A percentile compares a stretch with the other conserved stretches of the same genome.
Conservation (phyloP, 768 basidiomycete genomes). For the Leccinum aurantiacum region DNA sequence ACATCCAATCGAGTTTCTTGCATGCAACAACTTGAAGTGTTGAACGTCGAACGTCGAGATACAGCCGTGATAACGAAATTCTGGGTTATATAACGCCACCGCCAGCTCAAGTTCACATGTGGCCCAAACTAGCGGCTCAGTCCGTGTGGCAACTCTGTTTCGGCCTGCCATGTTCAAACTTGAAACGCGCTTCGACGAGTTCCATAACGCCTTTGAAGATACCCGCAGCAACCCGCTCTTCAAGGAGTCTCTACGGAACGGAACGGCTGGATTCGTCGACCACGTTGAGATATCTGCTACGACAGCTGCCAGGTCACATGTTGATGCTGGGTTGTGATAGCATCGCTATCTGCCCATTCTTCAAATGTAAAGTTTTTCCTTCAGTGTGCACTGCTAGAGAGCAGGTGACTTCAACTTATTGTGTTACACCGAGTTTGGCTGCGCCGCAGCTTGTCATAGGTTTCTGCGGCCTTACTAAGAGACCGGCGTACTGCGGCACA, state of each 20-base stretch:
- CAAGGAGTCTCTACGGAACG: not conserved
- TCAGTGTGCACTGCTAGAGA: not conserved
- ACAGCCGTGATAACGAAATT: not conserved
- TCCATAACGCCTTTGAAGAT: not conserved
- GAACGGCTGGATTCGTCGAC: not conserved
- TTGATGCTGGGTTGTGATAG: not conserved
- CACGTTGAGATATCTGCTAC: not conserved
- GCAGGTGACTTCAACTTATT: not conserved
- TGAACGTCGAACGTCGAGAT: no score
- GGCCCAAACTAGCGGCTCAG: not conserved
- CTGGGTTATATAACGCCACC: not conserved
- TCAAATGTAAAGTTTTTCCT: not conserved
- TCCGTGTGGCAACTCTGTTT: not conserved
- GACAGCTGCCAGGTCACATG: not conserved
- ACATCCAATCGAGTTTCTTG: no score
- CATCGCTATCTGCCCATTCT: not conserved
- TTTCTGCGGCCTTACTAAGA: not conserved
- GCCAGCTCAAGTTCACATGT: not conserved
- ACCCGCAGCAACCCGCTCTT: not conserved
- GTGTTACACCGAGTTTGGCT: not conserved
- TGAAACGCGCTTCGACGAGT: not conserved
- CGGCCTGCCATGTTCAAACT: not conserved
- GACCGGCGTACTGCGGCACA: slow-evolving; percentile 1
- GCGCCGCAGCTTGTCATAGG: slow-evolving; percentile 1
- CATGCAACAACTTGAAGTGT: no score